phyloP scores from a whole-genome alignment of 805 yeast genomes.

The Barnettozyma populi region DNA sequence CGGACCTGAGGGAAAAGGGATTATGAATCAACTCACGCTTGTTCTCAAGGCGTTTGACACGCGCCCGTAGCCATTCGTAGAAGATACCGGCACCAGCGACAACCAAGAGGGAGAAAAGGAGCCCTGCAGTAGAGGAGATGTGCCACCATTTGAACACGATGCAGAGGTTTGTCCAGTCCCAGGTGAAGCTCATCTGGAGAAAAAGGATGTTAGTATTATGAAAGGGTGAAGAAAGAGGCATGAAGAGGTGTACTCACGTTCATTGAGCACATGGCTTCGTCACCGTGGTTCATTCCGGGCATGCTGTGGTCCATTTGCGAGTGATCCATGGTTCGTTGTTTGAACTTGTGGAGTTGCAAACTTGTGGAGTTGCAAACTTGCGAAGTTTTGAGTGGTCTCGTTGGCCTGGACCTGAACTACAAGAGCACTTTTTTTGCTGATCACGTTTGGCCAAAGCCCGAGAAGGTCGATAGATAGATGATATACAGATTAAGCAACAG shows the following conservation, averaged over 20 bases:
- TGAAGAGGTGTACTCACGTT: conserved; percentile 30
- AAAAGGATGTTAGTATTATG: conserved; percentile 13
- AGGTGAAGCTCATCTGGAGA: conserved; percentile 61
- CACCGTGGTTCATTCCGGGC: conserved; percentile 24
- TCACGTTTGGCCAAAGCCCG: background rate
- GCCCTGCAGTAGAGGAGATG: conserved; percentile 44
- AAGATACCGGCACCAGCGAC: conserved; percentile 46
- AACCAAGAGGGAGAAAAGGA: conserved; percentile 46
- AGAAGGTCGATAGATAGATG: background rate
- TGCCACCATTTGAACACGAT: conserved; percentile 81
- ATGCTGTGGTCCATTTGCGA: conserved; percentile 21
- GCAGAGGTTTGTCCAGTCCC: conserved; percentile 72
- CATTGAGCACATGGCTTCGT: conserved; percentile 43
- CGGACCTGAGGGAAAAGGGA: background rate
- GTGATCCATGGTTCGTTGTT: conserved; percentile 6
- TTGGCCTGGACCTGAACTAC: too few relatives aligned
- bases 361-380: background rate
- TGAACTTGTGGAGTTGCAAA: background rate
- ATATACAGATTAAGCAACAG: too few relatives aligned
- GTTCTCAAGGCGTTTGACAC: conserved; percentile 13
- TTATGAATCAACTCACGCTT: conserved; percentile 17
- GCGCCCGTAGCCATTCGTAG: conserved; percentile 52
- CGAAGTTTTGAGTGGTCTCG: too few relatives aligned
- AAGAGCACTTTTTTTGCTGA: background rate
- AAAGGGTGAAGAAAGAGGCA: background rate